phyloP scores from a whole-genome alignment of 257 asterid genomes.

The Scutellaria barbata region DNA sequence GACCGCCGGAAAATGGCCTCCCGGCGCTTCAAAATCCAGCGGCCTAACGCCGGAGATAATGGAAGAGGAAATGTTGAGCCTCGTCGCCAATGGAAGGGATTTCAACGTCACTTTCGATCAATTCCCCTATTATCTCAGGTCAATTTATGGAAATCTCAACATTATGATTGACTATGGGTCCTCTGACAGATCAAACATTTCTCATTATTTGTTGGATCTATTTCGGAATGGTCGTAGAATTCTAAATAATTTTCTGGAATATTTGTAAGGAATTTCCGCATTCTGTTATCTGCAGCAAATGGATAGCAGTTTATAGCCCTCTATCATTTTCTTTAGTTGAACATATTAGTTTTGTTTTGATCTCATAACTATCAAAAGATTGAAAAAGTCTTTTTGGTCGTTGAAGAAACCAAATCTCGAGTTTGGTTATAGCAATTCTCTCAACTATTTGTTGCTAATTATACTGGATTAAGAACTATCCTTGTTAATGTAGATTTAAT shows the following conservation, averaged over 20 bases:
- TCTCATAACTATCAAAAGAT: not conserved
- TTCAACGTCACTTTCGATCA: conserved; percentile 68
- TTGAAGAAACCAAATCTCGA: not conserved
- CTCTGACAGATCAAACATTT: not conserved
- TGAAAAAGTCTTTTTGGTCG: no score
- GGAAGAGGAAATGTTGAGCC: conserved; percentile 71
- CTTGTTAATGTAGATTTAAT: not conserved
- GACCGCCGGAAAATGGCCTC: conserved; percentile 52
- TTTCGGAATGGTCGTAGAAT: not conserved
- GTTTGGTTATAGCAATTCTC: not conserved
- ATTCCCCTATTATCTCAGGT: conserved; percentile 82
- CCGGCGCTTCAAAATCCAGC: conserved; percentile 37
- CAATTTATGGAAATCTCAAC: not conserved
- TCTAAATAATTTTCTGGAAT: not conserved
- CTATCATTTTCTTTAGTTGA: not conserved
- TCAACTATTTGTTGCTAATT: not conserved
- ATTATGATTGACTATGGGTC: not conserved
- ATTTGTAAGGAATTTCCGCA: not conserved
- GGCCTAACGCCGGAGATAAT: conserved; percentile 49
- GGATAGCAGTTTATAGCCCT: no score
- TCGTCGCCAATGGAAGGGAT: conserved; percentile 61
- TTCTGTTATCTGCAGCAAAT: no score
- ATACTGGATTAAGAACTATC: conserved; percentile 5
- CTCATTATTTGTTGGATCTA: not conserved
- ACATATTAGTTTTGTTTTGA: not conserved